These are phyloP conservation scores for Metschnikowia cerradonensis DNA, from an alignment of 805 yeast genomes.

Conservation along the genomic window DNA sequence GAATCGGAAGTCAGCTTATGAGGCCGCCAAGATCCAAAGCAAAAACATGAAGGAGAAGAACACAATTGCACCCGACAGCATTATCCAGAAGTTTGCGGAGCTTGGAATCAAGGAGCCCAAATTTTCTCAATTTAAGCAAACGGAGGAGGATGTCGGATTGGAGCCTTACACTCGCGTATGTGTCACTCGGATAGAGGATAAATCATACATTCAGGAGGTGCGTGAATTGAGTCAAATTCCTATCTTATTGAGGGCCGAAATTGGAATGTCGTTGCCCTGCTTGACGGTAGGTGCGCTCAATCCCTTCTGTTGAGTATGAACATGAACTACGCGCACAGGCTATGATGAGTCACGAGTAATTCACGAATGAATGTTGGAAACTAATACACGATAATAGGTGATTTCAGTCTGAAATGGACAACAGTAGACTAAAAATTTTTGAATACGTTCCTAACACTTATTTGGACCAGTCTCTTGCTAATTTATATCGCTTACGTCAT, in stretches of 20 bases:
- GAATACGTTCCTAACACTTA: no score
- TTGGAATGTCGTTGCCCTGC: constrained; percentile 95
- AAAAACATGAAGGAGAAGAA: constrained; percentile 29
- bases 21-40: constrained; percentile 62
- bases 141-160: constrained; percentile 29
- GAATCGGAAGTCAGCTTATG: constrained; percentile 64
- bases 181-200: constrained; percentile 58
- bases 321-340: no score
- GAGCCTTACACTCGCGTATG: constrained; percentile 57
- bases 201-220: constrained; percentile 70
- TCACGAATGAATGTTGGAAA: not conserved
- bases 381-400: not conserved
- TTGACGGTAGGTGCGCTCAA: constrained; percentile 86
- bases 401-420: not conserved
- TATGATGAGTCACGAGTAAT: not conserved
- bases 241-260: constrained; percentile 79
- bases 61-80: constrained; percentile 34
- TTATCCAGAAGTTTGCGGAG: constrained; percentile 45
- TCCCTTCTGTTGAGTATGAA: constrained; percentile 55
- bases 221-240: constrained; percentile 77
- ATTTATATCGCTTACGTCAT: no score
- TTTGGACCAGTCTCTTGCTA: not conserved
- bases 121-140: constrained; percentile 18
- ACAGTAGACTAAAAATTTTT: not conserved
- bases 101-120: constrained; percentile 51